A percentile compares a stretch with the other conserved stretches of the same genome.
phyloP scores from a whole-genome alignment of 768 basidiomycete species.

The Auricularia sp. region DNA sequence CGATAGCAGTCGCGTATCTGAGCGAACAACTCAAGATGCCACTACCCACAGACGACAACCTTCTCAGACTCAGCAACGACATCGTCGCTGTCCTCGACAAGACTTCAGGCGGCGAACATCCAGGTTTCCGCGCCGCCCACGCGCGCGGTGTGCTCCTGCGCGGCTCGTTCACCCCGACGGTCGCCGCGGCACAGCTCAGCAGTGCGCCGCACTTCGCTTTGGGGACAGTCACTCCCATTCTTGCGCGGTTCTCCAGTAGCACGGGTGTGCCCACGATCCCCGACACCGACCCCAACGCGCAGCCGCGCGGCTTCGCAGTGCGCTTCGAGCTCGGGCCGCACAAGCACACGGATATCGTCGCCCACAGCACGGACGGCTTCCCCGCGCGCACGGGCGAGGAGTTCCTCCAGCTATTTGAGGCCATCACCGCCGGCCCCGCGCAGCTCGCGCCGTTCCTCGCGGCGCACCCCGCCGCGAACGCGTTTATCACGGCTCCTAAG shows the following conservation, averaged over 20 bases:
- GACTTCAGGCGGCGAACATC: neutral
- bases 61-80: no score
- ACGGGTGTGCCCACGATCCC: constrained; percentile 12
- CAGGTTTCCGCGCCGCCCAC: constrained; percentile 5
- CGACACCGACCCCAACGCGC: constrained; percentile 13
- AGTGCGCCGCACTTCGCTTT: constrained; percentile 9
- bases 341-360: constrained; percentile 15
- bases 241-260: constrained; percentile 11
- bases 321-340: constrained; percentile 9
- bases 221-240: constrained; percentile 1
- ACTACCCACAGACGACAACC: no score
- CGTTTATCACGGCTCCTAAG: constrained; percentile 10
- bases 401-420: constrained; percentile 11
- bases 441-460: constrained; percentile 6
- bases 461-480: constrained; percentile 7
- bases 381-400: constrained; percentile 11
- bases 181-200: constrained; percentile 4
- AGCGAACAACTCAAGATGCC: no score
- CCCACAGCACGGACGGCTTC: constrained; percentile 13
- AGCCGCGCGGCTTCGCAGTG: constrained; percentile 13
- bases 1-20: no score
- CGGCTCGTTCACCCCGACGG: constrained; percentile 11
- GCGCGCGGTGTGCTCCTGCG: constrained; percentile 10
- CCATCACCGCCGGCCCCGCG: constrained; percentile 1
- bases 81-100: neutral